Evolutionary conservation across 2,329 filamentous ascomycete species (phyloP).

Genomic region (Epichloe elymi): DNA sequence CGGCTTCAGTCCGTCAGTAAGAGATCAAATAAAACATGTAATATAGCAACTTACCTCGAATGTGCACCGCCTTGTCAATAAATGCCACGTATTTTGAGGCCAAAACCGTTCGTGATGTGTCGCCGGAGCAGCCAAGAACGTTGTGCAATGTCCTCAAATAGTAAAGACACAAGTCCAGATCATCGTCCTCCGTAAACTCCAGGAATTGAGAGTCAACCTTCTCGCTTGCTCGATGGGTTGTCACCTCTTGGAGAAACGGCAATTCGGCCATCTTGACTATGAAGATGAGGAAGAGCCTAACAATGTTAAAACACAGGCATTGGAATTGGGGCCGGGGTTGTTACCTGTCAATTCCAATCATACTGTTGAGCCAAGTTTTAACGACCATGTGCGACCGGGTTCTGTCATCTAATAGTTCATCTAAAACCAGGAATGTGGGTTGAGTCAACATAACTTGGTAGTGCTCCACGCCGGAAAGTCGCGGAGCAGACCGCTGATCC

Average conservation of each 20-base stretch:
- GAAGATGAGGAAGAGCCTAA: conserved; percentile 48
- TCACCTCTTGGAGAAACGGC: conserved; percentile 29
- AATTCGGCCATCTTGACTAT: conserved; percentile 44
- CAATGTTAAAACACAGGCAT: not conserved
- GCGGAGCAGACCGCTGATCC: conserved; percentile 21
- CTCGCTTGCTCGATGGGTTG: conserved; percentile 6
- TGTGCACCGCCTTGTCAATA: conserved; percentile 17
- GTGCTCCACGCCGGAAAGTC: conserved; percentile 43
- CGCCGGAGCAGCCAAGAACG: conserved; percentile 52
- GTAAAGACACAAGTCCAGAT: conserved; percentile 66
- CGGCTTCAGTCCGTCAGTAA: conserved; percentile 25
- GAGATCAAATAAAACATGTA: not conserved
- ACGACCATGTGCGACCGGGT: conserved; percentile 65
- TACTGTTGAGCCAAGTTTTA: conserved; percentile 64
- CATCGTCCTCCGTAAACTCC: conserved; percentile 41
- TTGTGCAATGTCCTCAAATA: conserved; percentile 64
- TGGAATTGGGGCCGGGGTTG: conserved; percentile 9
- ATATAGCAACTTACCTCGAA: conserved; percentile 33
- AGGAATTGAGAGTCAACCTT: conserved; percentile 8
- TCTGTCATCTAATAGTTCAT: conserved; percentile 59
- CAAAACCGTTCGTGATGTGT: conserved; percentile 57
- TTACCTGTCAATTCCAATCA: conserved; percentile 50
- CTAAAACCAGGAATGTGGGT: conserved; percentile 70
- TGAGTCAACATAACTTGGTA: conserved; percentile 66
- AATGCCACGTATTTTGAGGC: conserved; percentile 40